Conservation (phyloP, 73 alveolate species). For the Tetrahymena malaccensis region DNA sequence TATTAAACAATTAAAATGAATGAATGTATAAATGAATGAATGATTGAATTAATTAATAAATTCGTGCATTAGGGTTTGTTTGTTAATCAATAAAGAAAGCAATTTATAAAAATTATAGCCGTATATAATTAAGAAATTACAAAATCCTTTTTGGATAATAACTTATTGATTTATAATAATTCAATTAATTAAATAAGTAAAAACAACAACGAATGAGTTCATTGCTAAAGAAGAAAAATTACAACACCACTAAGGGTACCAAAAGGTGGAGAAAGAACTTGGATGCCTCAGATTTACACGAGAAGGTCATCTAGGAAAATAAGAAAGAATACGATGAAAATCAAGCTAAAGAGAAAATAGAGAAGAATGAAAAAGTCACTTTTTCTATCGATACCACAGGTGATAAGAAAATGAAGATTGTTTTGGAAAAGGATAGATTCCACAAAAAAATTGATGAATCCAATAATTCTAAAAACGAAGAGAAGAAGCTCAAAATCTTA, state of each 20-base stretch:
- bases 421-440: background rate
- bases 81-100: background rate
- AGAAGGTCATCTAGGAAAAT: background rate
- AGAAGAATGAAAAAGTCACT: background rate
- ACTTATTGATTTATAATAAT: background rate
- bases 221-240: background rate
- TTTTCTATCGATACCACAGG: background rate
- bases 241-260: background rate
- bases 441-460: background rate
- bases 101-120: background rate
- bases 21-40: background rate
- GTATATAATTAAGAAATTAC: background rate
- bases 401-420: background rate
- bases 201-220: background rate
- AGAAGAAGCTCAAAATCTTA: background rate
- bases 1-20: background rate
- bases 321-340: background rate
- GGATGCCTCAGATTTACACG: background rate
- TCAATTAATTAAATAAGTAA: background rate
- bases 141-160: background rate
- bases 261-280: background rate
- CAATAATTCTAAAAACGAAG: background rate
- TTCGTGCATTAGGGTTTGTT: background rate
- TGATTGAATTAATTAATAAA: too few species aligned
- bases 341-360: background rate